Conservation (phyloP, 371 early-diverging fungal genomes). For the Phascolomyces articulosus region DNA sequence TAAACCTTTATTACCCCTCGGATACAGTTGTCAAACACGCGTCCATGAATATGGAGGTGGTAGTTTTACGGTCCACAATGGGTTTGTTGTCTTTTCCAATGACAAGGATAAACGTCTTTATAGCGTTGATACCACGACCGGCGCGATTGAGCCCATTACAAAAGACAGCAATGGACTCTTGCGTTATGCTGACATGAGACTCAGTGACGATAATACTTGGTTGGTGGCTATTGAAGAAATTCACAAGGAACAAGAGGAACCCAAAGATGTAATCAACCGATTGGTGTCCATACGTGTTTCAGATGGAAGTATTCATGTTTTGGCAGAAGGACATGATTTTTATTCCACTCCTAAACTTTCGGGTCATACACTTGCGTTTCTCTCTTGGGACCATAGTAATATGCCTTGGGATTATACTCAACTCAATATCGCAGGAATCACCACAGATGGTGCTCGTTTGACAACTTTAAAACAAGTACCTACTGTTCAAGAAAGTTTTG, state of each 20-base stretch:
- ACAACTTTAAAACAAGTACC: not conserved
- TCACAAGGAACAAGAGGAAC: constrained; percentile 55
- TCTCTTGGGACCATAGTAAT: constrained; percentile 74
- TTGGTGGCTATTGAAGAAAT: constrained; percentile 71
- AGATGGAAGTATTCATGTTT: constrained; percentile 43
- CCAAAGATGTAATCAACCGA: constrained; percentile 61
- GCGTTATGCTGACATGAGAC: constrained; percentile 66
- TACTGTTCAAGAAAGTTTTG: constrained; percentile 56
- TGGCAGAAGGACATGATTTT: constrained; percentile 67
- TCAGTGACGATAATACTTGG: constrained; percentile 56
- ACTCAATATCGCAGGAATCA: constrained; percentile 45
- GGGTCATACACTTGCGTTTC: constrained; percentile 55
- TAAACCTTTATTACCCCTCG: constrained; percentile 28
- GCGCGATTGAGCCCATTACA: constrained; percentile 47
- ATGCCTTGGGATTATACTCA: constrained; percentile 83
- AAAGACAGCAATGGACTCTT: constrained; percentile 37
- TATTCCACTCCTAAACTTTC: constrained; percentile 62
- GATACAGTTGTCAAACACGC: constrained; percentile 48
- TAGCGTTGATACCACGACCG: constrained; percentile 33
- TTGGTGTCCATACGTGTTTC: constrained; percentile 58
- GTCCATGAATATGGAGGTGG: constrained; percentile 84
- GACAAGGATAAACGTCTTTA: constrained; percentile 60
- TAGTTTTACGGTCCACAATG: constrained; percentile 57
- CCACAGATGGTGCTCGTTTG: not conserved
- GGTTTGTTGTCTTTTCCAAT: constrained; percentile 67